These are phyloP conservation scores for Babesia divergens DNA, from an alignment of 169 alveolate species.

Conservation along the genomic window DNA sequence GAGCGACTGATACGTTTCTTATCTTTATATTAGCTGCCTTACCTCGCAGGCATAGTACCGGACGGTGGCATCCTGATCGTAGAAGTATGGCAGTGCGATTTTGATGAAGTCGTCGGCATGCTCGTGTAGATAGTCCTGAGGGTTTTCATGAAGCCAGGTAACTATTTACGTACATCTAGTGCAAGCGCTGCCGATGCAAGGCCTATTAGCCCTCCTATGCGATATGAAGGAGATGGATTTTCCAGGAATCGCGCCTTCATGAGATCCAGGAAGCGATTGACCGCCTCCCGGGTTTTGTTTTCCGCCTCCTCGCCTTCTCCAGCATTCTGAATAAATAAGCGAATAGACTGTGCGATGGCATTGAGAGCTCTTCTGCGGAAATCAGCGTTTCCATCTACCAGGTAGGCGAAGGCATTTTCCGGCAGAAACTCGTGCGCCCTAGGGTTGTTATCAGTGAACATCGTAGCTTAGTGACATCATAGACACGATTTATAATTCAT, in stretches of 20 bases:
- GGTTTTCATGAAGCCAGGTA: background rate
- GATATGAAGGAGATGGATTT: slow-evolving; percentile 40
- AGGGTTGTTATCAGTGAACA: background rate
- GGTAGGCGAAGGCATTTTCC: slow-evolving; percentile 2
- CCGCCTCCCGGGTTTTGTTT: slow-evolving; percentile 13
- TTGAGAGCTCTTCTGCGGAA: slow-evolving; percentile 46
- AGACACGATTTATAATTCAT: background rate
- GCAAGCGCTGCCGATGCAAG: slow-evolving; percentile 65
- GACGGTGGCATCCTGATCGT: slow-evolving; percentile 71
- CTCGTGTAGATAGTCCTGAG: slow-evolving; percentile 31
- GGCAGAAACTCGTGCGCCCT: slow-evolving; percentile 62
- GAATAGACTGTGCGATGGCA: slow-evolving; percentile 44
- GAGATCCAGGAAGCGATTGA: slow-evolving; percentile 35
- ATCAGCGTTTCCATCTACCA: slow-evolving; percentile 45
- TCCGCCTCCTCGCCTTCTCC: slow-evolving; percentile 1
- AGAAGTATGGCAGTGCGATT: slow-evolving; percentile 44
- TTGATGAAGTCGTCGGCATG: slow-evolving; percentile 36
- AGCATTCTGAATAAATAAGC: slow-evolving; percentile 5
- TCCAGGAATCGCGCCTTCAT: slow-evolving; percentile 46
- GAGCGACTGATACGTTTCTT: slow-evolving; percentile 28
- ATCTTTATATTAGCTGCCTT: background rate
- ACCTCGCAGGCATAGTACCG: slow-evolving; percentile 78
- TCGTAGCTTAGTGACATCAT: background rate
- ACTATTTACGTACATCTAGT: slow-evolving; percentile 45
- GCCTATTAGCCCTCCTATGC: slow-evolving; percentile 64